A percentile compares a stretch with the other conserved stretches of the same genome.
phyloP scores from a whole-genome alignment of 306 rosid genomes.

The Casuarina cunninghamiana region DNA sequence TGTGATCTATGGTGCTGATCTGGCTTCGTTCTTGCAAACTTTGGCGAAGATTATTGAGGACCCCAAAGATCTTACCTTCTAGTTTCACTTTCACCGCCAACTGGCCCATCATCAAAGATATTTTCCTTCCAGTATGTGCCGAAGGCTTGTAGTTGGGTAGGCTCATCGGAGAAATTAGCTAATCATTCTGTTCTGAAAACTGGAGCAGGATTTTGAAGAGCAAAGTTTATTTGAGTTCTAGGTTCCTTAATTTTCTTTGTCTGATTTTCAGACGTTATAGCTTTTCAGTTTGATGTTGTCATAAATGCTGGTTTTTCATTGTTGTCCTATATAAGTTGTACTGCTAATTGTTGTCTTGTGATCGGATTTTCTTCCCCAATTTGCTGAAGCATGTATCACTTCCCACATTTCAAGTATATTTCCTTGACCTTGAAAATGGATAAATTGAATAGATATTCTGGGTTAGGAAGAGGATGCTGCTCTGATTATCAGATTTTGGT shows the following conservation, averaged over 20 bases:
- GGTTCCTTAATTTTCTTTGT: neutral
- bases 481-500: neutral
- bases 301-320: neutral
- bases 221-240: conserved; percentile 4
- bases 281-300: neutral
- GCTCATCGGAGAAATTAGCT: conserved; percentile 12
- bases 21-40: conserved; percentile 92
- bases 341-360: neutral
- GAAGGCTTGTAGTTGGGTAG: conserved; percentile 17
- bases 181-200: conserved; percentile 8
- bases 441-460: neutral
- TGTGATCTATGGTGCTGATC: conserved; percentile 87
- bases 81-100: conserved; percentile 30
- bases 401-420: neutral
- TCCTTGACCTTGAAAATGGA: neutral
- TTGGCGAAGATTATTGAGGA: conserved; percentile 85
- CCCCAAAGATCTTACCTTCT: conserved; percentile 94
- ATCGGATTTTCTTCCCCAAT: neutral
- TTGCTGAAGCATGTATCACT: neutral
- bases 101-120: conserved; percentile 19
- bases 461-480: neutral
- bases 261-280: neutral
- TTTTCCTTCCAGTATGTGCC: neutral
- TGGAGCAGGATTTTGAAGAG: conserved; percentile 31
- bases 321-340: neutral